Evolutionary conservation across 129 eudicot genomes (phyloP), one percentile per base, ranked within the genome.

Genomic region (Smallanthus sonchifolius): DNA sequence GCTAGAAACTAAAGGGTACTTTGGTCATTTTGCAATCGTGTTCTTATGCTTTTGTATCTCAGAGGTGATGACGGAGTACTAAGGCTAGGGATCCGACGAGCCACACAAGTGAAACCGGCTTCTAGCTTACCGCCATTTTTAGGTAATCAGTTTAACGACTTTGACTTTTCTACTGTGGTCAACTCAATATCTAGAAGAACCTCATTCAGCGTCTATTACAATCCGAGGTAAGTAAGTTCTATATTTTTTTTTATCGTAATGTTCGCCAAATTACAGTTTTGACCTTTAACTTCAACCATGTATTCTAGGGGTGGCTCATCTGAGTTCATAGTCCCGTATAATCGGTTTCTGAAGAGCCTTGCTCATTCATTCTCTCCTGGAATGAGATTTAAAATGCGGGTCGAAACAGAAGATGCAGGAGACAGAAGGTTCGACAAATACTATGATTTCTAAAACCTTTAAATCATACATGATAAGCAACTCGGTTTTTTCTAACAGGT

Each of bases 21-120:
- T 73, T 66, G 7, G 44, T 70, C 69, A 57, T 34, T 77, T 66
- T 15, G 13, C 59, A 14, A 63, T 19, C 24, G 24, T 28, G n/a
- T 30, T 54, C 39, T 37, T 30, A 76, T 7, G 37, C 34, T 56
- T 56, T 67, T 1, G 0, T 67, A 17, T 64, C 24, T 68, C 75
- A 91, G 99, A 82, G 96, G 90, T 30, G 96, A 87, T 40, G 97
- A 95, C 85, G 97, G 96, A 61, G 99, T 86, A 72, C 82, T 95
- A 42, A 85, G 99, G 64, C 81, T 95, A 63, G 99, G 99, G n/a
- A 73, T 95, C 73, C 85, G 99, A 75, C 83, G 99, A 87, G 94
- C 94, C 7, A 43, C 75, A 15, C 96, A 83, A 79, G 81, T 83
- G 28, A 91, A 84, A 69, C 35, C 47, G 13, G 61, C 80, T 52